Conservation (phyloP, 768 basidiomycete genomes). For the Rhizopogon rudus region DNA sequence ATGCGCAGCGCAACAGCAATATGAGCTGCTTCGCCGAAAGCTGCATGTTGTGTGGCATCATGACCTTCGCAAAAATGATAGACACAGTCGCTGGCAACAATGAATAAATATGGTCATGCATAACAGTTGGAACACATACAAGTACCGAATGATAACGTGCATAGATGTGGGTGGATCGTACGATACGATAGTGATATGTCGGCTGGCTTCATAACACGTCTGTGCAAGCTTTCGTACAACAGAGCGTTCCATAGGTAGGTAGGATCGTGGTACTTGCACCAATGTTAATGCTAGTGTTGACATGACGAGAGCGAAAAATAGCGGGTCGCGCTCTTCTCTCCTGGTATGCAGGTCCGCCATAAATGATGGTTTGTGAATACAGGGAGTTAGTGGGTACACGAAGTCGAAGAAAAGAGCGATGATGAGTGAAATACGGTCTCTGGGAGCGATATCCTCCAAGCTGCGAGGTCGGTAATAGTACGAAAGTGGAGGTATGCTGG, state of each 20-base stretch:
- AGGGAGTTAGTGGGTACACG: slow-evolving; percentile 87
- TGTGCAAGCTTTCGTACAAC: slow-evolving; percentile 82
- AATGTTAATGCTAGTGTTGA: slow-evolving; percentile 83
- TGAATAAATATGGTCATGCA: slow-evolving; percentile 2
- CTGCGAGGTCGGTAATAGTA: slow-evolving; percentile 71
- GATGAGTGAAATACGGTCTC: slow-evolving; percentile 76
- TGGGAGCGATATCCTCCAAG: slow-evolving; percentile 77
- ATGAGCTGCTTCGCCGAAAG: slow-evolving; percentile 83
- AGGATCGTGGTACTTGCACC: slow-evolving; percentile 84
- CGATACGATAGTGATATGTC: slow-evolving; percentile 73
- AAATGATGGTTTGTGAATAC: slow-evolving; percentile 87
- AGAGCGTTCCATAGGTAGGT: slow-evolving; percentile 80
- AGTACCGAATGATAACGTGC: slow-evolving; percentile 85
- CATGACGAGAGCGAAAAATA: slow-evolving; percentile 90
- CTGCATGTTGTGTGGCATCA: slow-evolving; percentile 82
- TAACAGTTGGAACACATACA: slow-evolving; percentile 45
- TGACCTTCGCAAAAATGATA: slow-evolving; percentile 90
- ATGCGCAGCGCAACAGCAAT: slow-evolving; percentile 78
- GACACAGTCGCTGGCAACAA: slow-evolving; percentile 57
- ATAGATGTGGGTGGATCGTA: slow-evolving; percentile 83
- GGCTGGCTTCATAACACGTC: slow-evolving; percentile 77
- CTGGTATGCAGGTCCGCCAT: slow-evolving; percentile 82
- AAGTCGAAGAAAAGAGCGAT: slow-evolving; percentile 91
- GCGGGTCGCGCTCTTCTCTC: slow-evolving; percentile 81
- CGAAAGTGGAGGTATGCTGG: slow-evolving; percentile 52